Conservation (phyloP, 352 stramenopile species). For the Pythium guiyangense region DNA sequence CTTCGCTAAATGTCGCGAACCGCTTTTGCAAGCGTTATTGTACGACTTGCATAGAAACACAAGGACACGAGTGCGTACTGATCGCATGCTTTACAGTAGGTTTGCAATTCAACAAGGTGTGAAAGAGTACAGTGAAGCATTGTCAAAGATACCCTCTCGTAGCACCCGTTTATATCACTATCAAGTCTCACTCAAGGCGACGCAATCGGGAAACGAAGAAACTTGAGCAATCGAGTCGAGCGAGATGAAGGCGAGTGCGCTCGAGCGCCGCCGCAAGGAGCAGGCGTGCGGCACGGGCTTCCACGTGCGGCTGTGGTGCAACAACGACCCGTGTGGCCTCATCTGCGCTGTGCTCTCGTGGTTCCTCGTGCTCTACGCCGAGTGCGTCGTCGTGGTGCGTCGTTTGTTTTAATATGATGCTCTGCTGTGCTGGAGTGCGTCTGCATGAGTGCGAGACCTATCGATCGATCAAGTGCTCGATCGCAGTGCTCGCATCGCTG, state of each 20-base stretch:
- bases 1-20: too few relatives aligned
- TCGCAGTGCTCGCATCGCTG: neutral
- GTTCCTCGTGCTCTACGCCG: slow-evolving; percentile 88
- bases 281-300: slow-evolving; percentile 73
- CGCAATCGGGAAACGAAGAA: neutral
- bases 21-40: too few relatives aligned
- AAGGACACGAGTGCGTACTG: too few relatives aligned
- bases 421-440: neutral
- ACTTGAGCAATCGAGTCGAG: neutral
- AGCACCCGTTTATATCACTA: too few relatives aligned
- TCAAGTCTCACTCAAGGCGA: too few relatives aligned
- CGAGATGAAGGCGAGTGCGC: slow-evolving; percentile 23
- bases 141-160: too few relatives aligned
- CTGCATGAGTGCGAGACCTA: too few relatives aligned
- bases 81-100: too few relatives aligned
- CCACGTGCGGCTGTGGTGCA: slow-evolving; percentile 85
- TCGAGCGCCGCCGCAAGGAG: slow-evolving; percentile 42
- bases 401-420: neutral
- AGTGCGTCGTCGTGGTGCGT: slow-evolving; percentile 87
- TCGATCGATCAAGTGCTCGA: too few relatives aligned
- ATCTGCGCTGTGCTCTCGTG: slow-evolving; percentile 90
- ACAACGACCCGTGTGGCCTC: slow-evolving; percentile 88
- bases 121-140: too few relatives aligned
- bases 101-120: too few relatives aligned
- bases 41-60: too few relatives aligned